Evolutionary conservation across 306 rosid genomes (phyloP).

Genomic region (Arachis hypogaea): DNA sequence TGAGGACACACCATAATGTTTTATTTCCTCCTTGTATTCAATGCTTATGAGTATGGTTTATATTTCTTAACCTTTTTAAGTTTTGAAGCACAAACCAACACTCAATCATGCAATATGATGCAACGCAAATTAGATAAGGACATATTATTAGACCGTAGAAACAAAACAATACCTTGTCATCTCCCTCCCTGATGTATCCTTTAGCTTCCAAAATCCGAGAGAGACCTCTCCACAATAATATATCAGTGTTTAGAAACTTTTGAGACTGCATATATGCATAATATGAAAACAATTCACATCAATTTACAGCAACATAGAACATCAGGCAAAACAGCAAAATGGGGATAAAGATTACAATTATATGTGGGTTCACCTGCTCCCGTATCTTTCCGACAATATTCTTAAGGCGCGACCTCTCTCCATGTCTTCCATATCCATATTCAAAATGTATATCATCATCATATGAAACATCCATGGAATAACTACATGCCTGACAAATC

Average conservation of each 20-base stretch:
- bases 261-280: constrained; percentile 52
- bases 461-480: constrained; percentile 39
- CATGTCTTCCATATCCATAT: constrained; percentile 34
- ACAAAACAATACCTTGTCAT: constrained; percentile 56
- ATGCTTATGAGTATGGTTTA: not conserved
- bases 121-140: constrained; percentile 12
- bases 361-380: constrained; percentile 61
- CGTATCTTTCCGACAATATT: constrained; percentile 69
- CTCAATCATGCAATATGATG: constrained; percentile 11
- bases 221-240: constrained; percentile 93
- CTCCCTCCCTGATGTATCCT: constrained; percentile 76
- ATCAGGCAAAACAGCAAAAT: not conserved
- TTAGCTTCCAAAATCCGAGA: constrained; percentile 77
- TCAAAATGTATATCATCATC: constrained; percentile 45
- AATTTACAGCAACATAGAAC: constrained; percentile 6
- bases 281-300: constrained; percentile 26
- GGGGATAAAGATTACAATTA: not conserved
- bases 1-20: not conserved
- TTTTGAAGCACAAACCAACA: constrained; percentile 4
- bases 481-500: constrained; percentile 46
- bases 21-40: constrained; percentile 16
- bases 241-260: constrained; percentile 65
- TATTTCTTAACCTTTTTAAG: constrained; percentile 18
- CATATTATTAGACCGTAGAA: constrained; percentile 10
- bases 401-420: constrained; percentile 59